phyloP scores from a whole-genome alignment of 1,139 yeast species.

The Saccharomycopsis crataegensis region DNA sequence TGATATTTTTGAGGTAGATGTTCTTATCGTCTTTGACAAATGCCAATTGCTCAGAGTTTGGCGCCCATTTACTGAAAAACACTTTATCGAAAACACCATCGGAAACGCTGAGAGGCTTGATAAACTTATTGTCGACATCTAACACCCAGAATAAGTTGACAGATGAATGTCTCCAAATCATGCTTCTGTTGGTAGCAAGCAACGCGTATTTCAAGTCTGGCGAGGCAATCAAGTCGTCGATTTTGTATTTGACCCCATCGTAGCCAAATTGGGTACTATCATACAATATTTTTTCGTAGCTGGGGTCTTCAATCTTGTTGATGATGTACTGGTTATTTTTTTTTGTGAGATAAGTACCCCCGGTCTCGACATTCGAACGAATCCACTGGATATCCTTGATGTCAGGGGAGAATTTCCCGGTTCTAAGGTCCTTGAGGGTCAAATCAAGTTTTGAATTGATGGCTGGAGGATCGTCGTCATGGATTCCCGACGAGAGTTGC shows the following conservation, averaged over 20 bases:
- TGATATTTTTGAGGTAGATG: constrained; percentile 44
- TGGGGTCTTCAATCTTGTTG: constrained; percentile 43
- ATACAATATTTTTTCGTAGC: constrained; percentile 39
- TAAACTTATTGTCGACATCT: constrained; percentile 33
- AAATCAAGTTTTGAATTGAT: background rate
- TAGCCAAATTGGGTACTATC: constrained; percentile 37
- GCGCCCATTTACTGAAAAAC: constrained; percentile 69
- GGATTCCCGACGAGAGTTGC: background rate
- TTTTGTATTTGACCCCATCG: constrained; percentile 35
- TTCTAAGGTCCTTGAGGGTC: constrained; percentile 11
- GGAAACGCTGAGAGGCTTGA: constrained; percentile 31
- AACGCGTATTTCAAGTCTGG: constrained; percentile 55
- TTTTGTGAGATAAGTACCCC: constrained; percentile 47
- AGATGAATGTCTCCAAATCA: constrained; percentile 81
- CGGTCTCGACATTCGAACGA: constrained; percentile 30
- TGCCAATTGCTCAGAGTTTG: constrained; percentile 60
- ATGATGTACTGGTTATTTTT: constrained; percentile 34
- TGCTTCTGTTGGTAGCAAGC: constrained; percentile 46
- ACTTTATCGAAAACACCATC: constrained; percentile 28
- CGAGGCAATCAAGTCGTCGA: constrained; percentile 51
- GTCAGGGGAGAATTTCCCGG: constrained; percentile 19
- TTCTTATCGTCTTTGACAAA: constrained; percentile 63
- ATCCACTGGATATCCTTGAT: constrained; percentile 20
- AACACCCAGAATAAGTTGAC: constrained; percentile 63
- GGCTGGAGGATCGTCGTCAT: background rate